Base-by-base conservation (phyloP, 164 flowering plant genomes). In the Amborella trichopoda region DNA sequence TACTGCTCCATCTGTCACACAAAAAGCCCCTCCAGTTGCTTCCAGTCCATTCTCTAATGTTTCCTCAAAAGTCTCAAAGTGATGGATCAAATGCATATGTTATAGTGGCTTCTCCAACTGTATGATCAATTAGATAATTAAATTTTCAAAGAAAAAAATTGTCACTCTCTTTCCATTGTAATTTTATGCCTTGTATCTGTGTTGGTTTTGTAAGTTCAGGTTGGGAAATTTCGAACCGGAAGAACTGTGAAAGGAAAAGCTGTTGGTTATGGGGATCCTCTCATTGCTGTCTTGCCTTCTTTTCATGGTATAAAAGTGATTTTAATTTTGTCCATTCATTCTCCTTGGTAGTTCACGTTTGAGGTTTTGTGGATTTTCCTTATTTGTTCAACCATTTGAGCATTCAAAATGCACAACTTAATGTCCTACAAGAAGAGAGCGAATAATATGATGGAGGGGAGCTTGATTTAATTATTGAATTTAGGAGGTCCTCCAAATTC, bases 181-280 rank as follows among this genome's bases (percentile, higher is more conserved):
- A 27, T 14, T 26, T n/a, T 12, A 11, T 20, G 27, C 54, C 26
- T 44, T 16, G 10, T 22, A 45, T 12, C 18, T 19, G 10, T 33
- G 18, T 17, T 23, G 34, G 11, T 24, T 41, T 26, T 34, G 14
- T 9, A 8, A 30, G 28, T 46, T 9, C 65, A 90, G 97, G 96
- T 91, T 66, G 98, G 96, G 17, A 60, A 75, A 50, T 83, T 83
- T 68, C 65, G 74, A 50, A 76, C 81, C 44, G 82, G 78, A 40
- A 75, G 83, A 66, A 76, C 75, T 19, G 50, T 75, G 49, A 91
- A 83, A 70, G 95, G 93, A 60, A 78, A 72, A n/a, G n/a, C 96
- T 23, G 75, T 90, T 53, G 96, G 96, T 33, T 90, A 76, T 44
- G 98, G 98, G 44, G 96, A 90, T 49, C 91, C 91, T 21, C 76